A percentile compares a stretch with the other conserved stretches of the same genome.
phyloP scores from a whole-genome alignment of 1,284 basidiomycete genomes.

The Caloboletus inedulis region DNA sequence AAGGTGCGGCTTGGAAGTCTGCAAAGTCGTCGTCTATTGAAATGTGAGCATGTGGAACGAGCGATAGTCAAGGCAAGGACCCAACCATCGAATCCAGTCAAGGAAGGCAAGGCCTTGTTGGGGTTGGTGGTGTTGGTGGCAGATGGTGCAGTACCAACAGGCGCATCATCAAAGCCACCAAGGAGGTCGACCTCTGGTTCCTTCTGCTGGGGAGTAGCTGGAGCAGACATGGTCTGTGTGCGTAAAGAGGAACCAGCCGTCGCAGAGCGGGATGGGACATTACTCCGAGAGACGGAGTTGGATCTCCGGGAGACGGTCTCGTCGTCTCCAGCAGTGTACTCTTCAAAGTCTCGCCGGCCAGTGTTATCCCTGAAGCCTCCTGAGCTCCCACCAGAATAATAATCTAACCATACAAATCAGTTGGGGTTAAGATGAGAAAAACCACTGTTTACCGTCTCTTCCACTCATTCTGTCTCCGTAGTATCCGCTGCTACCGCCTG shows the following conservation, averaged over 20 bases:
- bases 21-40: conserved; percentile 80
- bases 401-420: conserved; percentile 32
- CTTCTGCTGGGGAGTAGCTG: conserved; percentile 43
- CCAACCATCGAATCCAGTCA: conserved; percentile 25
- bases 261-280: conserved; percentile 17
- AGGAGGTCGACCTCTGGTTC: conserved; percentile 68
- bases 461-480: conserved; percentile 41
- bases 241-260: conserved; percentile 23
- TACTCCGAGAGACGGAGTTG: conserved; percentile 34
- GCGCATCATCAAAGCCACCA: conserved; percentile 68
- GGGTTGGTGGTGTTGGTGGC: conserved; percentile 35
- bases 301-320: conserved; percentile 51
- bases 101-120: conserved; percentile 60
- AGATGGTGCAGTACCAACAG: conserved; percentile 30
- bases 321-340: conserved; percentile 97
- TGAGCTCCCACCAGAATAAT: conserved; percentile 47
- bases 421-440: neutral
- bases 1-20: conserved; percentile 84
- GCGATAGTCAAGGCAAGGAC: neutral
- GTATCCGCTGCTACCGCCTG: conserved; percentile 43
- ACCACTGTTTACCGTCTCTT: conserved; percentile 36
- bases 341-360: conserved; percentile 70
- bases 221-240: conserved; percentile 37
- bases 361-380: conserved; percentile 57
- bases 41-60: conserved; percentile 12